Percentiles rank a stretch among this genome's conserved stretches.
These are phyloP conservation scores for Fusarium neocosmosporiellum DNA, from an alignment of 2,329 filamentous ascomycete genomes.

Conservation along the genomic window DNA sequence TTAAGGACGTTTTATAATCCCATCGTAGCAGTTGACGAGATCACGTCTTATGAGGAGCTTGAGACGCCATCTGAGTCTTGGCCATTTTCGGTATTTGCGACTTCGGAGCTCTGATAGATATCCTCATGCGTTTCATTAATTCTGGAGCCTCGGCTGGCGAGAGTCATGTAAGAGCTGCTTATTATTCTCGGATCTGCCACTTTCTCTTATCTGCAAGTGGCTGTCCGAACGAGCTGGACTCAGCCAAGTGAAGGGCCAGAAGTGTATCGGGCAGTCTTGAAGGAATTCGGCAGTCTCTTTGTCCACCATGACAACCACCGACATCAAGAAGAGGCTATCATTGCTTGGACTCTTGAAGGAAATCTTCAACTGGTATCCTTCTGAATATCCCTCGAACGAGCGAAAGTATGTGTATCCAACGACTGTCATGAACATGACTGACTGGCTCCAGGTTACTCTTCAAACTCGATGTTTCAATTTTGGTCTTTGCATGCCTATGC, in stretches of 20 bases:
- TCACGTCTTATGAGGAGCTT: background rate
- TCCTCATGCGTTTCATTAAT: background rate
- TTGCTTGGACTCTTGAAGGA: background rate
- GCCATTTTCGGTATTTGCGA: background rate
- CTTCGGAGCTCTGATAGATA: background rate
- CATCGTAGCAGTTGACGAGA: background rate
- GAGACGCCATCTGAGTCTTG: background rate
- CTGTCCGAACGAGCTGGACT: background rate
- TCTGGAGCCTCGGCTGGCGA: background rate
- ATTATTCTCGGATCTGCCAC: background rate
- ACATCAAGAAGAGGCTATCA: background rate
- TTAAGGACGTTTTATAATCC: background rate
- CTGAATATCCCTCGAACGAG: conserved; percentile 41
- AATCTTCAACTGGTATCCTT: conserved; percentile 23
- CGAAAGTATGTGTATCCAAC: conserved; percentile 13
- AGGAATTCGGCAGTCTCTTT: background rate
- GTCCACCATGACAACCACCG: background rate
- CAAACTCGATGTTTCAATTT: background rate
- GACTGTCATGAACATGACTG: background rate
- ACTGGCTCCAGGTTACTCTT: background rate
- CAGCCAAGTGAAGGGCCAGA: background rate
- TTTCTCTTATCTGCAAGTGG: background rate
- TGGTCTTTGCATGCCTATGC: background rate
- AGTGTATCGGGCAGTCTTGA: background rate
- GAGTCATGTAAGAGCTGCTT: background rate